phyloP scores from a whole-genome alignment of 768 basidiomycete genomes.

The Amyloporia xantha region DNA sequence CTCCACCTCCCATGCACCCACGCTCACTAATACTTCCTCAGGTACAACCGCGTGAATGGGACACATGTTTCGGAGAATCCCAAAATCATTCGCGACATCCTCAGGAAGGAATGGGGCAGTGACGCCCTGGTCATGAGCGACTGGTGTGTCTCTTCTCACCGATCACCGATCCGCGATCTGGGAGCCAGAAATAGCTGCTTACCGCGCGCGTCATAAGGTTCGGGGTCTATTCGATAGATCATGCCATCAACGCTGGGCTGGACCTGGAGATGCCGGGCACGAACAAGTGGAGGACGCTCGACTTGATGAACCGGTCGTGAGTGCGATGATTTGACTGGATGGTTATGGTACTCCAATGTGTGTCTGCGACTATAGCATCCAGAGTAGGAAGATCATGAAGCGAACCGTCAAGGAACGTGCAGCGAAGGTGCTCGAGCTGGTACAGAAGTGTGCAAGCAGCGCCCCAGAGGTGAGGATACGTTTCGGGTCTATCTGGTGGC shows the following conservation, averaged over 20 bases:
- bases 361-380: constrained; percentile 34
- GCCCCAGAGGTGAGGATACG: constrained; percentile 50
- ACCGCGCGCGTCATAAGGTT: constrained; percentile 48
- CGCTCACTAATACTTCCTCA: constrained; percentile 18
- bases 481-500: background rate
- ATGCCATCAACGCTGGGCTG: constrained; percentile 65
- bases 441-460: constrained; percentile 59
- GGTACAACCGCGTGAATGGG: constrained; percentile 74
- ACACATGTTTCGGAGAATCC: constrained; percentile 62
- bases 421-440: constrained; percentile 56
- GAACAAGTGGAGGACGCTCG: constrained; percentile 71
- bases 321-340: background rate
- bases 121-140: constrained; percentile 78
- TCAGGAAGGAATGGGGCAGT: constrained; percentile 70
- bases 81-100: constrained; percentile 49
- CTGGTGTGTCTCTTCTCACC: constrained; percentile 41
- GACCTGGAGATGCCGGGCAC: constrained; percentile 77
- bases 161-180: background rate
- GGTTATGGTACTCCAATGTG: no score
- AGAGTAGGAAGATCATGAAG: constrained; percentile 56
- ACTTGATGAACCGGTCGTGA: constrained; percentile 51
- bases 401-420: constrained; percentile 64
- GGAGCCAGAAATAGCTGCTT: background rate
- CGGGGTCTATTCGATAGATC: constrained; percentile 61
- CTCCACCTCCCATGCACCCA: background rate